Evolutionary conservation across 2,329 filamentous ascomycete species (phyloP).

Genomic region (Cladobotryum protrusum): DNA sequence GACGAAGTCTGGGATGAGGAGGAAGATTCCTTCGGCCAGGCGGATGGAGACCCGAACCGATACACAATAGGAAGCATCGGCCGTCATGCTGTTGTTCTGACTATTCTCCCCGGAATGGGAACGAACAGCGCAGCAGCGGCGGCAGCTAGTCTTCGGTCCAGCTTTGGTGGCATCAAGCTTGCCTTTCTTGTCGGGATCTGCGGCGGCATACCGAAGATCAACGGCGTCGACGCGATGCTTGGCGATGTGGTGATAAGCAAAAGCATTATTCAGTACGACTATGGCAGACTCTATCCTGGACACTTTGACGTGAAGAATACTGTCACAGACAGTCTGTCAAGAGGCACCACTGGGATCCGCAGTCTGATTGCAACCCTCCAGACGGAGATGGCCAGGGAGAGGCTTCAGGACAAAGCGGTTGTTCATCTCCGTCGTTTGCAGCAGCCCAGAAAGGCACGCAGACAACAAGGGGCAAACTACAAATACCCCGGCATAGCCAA

Average conservation of each 20-base stretch:
- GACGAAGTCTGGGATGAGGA: constrained; percentile 23
- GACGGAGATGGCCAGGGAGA: constrained; percentile 3
- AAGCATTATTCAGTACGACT: constrained; percentile 23
- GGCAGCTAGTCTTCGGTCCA: constrained; percentile 24
- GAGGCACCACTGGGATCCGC: constrained; percentile 24
- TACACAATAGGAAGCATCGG: constrained; percentile 26
- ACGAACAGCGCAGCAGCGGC: constrained; percentile 21
- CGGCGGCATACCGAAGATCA: constrained; percentile 27
- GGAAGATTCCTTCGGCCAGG: constrained; percentile 17
- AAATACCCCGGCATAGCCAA: too few relatives aligned
- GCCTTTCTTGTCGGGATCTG: constrained; percentile 35
- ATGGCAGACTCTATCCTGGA: constrained; percentile 20
- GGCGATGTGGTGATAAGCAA: constrained; percentile 31
- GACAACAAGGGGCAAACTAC: too few relatives aligned
- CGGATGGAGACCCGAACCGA: constrained; percentile 20
- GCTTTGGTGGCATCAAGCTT: constrained; percentile 28
- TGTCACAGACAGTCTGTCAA: constrained; percentile 20
- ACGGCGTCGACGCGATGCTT: constrained; percentile 15
- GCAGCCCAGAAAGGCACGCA: too few relatives aligned
- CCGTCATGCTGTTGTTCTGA: constrained; percentile 22
- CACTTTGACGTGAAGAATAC: constrained; percentile 21
- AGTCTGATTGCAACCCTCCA: constrained; percentile 17
- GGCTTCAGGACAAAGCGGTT: too few relatives aligned
- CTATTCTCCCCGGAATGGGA: constrained; percentile 22
- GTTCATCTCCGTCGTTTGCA: too few relatives aligned